Evolutionary conservation across 2,329 filamentous ascomycete genomes (phyloP).

Genomic region (Tothia fuscella): DNA sequence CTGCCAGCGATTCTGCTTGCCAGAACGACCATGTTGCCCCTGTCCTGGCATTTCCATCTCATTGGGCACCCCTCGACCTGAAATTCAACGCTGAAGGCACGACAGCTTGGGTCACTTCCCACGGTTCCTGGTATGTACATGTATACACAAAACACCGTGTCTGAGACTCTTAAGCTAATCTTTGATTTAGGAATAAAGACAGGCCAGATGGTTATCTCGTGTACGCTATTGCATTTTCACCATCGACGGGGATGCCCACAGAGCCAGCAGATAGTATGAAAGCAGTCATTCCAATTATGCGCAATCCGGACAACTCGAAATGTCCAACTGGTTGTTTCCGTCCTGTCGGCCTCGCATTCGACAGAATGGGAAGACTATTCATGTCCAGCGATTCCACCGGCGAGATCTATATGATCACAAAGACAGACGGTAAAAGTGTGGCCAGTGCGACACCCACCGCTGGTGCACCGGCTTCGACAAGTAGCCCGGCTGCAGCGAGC

Average conservation of each 20-base stretch:
- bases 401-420: conserved; percentile 47
- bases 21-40: conserved; percentile 29
- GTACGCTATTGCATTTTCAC: conserved; percentile 34
- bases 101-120: conserved; percentile 55
- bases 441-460: conserved; percentile 17
- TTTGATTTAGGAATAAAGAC: conserved; percentile 29
- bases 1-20: conserved; percentile 37
- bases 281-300: conserved; percentile 41
- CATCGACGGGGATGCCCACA: conserved; percentile 32
- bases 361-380: conserved; percentile 43
- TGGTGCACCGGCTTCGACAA: background rate
- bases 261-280: conserved; percentile 34
- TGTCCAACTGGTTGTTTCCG: conserved; percentile 51
- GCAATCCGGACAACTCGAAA: conserved; percentile 38
- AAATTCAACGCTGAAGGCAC: conserved; percentile 49
- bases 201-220: conserved; percentile 40
- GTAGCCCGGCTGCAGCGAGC: no score
- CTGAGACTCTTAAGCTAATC: no score
- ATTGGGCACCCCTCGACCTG: conserved; percentile 61
- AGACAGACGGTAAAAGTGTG: conserved; percentile 20
- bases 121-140: conserved; percentile 59
- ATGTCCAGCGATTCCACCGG: conserved; percentile 52
- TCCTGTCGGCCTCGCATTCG: conserved; percentile 46
- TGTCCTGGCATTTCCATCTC: conserved; percentile 49
- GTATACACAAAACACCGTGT: conserved; percentile 4